Percentiles rank a stretch among this genome's conserved stretches.
Conservation (phyloP, 345 rosid species). For the Carallia pectinifolia region DNA sequence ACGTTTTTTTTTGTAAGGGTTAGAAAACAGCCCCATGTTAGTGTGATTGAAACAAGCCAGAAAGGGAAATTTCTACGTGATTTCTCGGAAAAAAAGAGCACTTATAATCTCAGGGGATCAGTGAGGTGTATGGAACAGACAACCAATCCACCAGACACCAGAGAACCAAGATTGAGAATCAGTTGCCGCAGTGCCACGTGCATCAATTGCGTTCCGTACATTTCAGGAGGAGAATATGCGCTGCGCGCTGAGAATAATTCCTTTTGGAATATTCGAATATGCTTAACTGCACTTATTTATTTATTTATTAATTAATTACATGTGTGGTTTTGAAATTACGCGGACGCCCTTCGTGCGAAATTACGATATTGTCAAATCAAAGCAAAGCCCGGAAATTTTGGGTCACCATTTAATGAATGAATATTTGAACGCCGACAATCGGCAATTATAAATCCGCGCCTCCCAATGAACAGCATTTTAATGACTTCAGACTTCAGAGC, state of each 20-base stretch:
- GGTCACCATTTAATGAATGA: too few relatives aligned
- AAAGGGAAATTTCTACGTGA: slow-evolving; percentile 18
- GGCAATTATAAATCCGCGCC: too few relatives aligned
- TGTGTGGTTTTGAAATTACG: slow-evolving; percentile 8
- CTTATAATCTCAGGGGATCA: neutral
- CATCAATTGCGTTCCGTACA: neutral
- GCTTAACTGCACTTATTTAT: neutral
- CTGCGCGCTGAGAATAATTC: slow-evolving; percentile 26
- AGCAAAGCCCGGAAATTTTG: too few relatives aligned
- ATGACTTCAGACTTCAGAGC: too few relatives aligned
- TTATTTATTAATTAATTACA: too few relatives aligned
- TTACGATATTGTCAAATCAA: neutral
- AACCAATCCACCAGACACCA: neutral
- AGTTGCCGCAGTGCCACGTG: slow-evolving; percentile 8
- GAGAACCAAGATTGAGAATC: neutral
- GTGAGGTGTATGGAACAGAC: slow-evolving; percentile 7
- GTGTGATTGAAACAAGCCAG: neutral
- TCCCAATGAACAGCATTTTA: too few relatives aligned
- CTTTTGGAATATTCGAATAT: slow-evolving; percentile 48
- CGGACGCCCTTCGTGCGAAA: slow-evolving; percentile 5
- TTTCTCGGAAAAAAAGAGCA: neutral
- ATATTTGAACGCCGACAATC: too few relatives aligned
- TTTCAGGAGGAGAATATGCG: slow-evolving; percentile 16
- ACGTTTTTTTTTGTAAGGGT: too few relatives aligned
- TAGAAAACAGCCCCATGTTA: neutral